These are phyloP conservation scores for Cerioporus squamosus DNA, from an alignment of 1,284 basidiomycete genomes.

Conservation along the genomic window DNA sequence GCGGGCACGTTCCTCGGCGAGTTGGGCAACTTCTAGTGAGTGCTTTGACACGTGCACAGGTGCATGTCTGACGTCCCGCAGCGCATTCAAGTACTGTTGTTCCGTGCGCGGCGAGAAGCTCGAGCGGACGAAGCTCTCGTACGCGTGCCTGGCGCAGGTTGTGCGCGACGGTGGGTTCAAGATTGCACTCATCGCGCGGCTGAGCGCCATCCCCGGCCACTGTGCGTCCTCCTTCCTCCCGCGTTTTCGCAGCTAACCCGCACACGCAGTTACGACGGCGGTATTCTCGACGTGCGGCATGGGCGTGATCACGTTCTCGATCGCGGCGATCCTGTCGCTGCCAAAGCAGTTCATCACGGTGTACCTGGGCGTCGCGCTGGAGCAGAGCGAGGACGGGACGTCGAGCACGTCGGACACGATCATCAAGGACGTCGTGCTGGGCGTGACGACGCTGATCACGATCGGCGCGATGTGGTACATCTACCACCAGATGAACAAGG, in stretches of 20 bases:
- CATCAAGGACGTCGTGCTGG: slow-evolving; percentile 68
- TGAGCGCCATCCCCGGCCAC: slow-evolving; percentile 83
- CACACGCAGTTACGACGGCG: slow-evolving; percentile 59
- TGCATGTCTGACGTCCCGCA: slow-evolving; percentile 25
- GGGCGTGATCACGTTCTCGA: slow-evolving; percentile 68
- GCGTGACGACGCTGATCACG: slow-evolving; percentile 72
- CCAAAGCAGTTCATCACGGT: slow-evolving; percentile 82
- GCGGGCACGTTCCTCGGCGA: slow-evolving; percentile 72
- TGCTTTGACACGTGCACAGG: slow-evolving; percentile 3
- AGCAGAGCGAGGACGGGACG: slow-evolving; percentile 43
- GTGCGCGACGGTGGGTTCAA: slow-evolving; percentile 82
- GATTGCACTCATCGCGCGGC: slow-evolving; percentile 73
- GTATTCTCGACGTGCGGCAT: slow-evolving; percentile 84
- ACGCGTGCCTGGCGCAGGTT: slow-evolving; percentile 79
- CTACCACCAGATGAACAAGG: slow-evolving; percentile 73
- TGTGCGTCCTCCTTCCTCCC: slow-evolving; percentile 44
- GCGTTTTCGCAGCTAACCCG: not conserved
- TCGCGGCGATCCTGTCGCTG: slow-evolving; percentile 75
- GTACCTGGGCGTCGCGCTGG: slow-evolving; percentile 67
- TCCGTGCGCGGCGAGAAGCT: slow-evolving; percentile 68
- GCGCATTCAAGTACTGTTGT: slow-evolving; percentile 71
- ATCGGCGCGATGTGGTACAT: slow-evolving; percentile 86
- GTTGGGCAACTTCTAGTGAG: slow-evolving; percentile 73
- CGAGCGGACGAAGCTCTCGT: slow-evolving; percentile 72
- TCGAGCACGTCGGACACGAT: slow-evolving; percentile 52